Evolutionary conservation across 805 yeast genomes (phyloP), one percentile per base, ranked within the genome.

Genomic region (Hanseniaspora thailandica): DNA sequence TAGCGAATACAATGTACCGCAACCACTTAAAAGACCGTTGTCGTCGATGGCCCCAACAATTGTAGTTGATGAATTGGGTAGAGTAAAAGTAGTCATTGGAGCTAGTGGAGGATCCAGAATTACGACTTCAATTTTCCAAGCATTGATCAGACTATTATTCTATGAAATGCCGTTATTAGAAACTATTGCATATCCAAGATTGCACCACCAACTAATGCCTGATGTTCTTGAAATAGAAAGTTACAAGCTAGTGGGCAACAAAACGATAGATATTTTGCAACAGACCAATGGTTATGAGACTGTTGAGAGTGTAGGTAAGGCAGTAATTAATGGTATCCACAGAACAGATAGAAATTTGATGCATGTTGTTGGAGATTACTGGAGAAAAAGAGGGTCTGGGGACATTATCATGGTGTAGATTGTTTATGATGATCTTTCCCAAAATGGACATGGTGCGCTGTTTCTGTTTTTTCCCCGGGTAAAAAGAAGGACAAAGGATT

Each of bases 31-130:
- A 60, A 72, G 97, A 56, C 97, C 98, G 1, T 70, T 90, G 41
- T 84, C 94, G 5, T 86, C 95, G 2, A 77, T 84, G 33, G 76
- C 86, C 0, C 97, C 97, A 3, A 76, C 86, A 0, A 79, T 90
- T 30, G 68, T 86, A 0, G 69, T 77, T 19, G 67, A 71, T 55
- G 71, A 69, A 55, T 61, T 67, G 9, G 75, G 76, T 4, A 59
- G 62, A 8, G 79, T 84, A 0, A 88, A 82, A 58, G 63, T 85
- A 25, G 77, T 84, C 5, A 75, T 90, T 55, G 97, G 97, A 0
- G 93, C 96, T 0, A 94, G 97, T 1, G 98, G 98, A 9, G 97
- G 97, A 0, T 82, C 93, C 6, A 71, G 93, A 53, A 90, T 90
- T 48, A 73, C 84, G 13, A 86, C 96, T 0, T 78, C 94, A 1